Conservation (phyloP, 2,329 filamentous ascomycete genomes). For the Sarocladiaceae sp. region DNA sequence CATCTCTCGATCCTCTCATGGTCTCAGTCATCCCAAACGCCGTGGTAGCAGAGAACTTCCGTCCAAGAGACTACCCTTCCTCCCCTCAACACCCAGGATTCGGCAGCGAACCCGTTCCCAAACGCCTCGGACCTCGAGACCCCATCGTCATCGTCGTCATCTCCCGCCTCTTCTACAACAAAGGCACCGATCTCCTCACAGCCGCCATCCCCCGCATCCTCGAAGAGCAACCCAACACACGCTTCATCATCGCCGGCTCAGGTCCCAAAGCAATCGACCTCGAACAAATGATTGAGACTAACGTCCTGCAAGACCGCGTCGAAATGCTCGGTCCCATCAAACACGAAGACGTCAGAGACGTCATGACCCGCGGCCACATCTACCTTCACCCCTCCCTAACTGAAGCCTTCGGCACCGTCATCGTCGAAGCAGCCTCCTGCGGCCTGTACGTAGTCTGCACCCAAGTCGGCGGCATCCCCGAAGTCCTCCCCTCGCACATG, state of each 20-base stretch:
- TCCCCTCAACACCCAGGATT: constrained; percentile 27
- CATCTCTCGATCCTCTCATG: constrained; percentile 92
- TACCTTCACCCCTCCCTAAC: constrained; percentile 94
- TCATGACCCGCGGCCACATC: constrained; percentile 96
- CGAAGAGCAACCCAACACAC: constrained; percentile 83
- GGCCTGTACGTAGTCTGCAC: constrained; percentile 96
- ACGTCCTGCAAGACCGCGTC: constrained; percentile 89
- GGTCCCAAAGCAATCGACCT: constrained; percentile 96
- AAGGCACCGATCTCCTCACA: constrained; percentile 94
- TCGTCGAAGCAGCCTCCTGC: constrained; percentile 94
- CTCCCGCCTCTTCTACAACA: constrained; percentile 97
- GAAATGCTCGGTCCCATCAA: constrained; percentile 88
- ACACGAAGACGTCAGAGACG: constrained; percentile 93
- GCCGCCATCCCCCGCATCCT: constrained; percentile 92
- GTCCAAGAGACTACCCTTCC: constrained; percentile 51
- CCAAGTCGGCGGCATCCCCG: constrained; percentile 92
- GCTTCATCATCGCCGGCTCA: constrained; percentile 94
- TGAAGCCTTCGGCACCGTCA: constrained; percentile 95
- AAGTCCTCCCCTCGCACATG: constrained; percentile 94
- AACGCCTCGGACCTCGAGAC: constrained; percentile 74
- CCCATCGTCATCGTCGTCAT: constrained; percentile 96
- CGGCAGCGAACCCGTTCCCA: constrained; percentile 48
- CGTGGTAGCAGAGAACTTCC: constrained; percentile 94
- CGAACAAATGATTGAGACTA: constrained; percentile 96
- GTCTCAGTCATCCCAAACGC: constrained; percentile 98